Percentiles rank a stretch among this genome's conserved stretches.
Conservation (phyloP, 1,284 basidiomycete genomes). For the Ustilago trichophora region DNA sequence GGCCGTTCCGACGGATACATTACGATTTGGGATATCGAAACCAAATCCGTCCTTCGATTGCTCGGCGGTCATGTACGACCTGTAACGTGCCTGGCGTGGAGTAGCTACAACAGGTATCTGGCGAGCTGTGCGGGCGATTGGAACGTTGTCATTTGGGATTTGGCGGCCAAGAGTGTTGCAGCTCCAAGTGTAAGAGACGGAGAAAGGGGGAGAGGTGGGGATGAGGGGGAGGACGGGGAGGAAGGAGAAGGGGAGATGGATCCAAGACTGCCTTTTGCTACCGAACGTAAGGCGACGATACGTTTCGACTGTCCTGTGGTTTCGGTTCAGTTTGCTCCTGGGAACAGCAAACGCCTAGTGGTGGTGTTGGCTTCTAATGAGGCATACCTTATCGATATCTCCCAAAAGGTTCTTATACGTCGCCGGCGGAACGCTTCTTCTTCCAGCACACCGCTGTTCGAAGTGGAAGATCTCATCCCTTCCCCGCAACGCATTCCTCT, state of each 20-base stretch:
- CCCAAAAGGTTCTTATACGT: constrained; percentile 10
- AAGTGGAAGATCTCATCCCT: too few relatives aligned
- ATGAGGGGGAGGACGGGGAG: too few relatives aligned
- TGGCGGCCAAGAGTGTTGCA: constrained; percentile 71
- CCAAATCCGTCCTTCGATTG: constrained; percentile 79
- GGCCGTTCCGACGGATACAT: constrained; percentile 84
- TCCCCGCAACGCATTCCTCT: too few relatives aligned
- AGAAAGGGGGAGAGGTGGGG: too few relatives aligned
- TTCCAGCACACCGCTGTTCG: too few relatives aligned
- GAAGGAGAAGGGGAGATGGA: neutral
- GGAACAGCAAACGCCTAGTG: constrained; percentile 70
- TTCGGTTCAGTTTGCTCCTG: constrained; percentile 85
- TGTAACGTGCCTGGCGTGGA: constrained; percentile 85
- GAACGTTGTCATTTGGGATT: constrained; percentile 93
- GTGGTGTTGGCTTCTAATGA: constrained; percentile 55
- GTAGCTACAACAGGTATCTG: constrained; percentile 85
- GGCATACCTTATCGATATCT: constrained; percentile 47
- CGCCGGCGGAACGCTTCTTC: too few relatives aligned
- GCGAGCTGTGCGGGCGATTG: constrained; percentile 89
- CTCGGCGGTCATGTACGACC: constrained; percentile 85
- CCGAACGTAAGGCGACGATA: constrained; percentile 71
- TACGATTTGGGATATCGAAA: constrained; percentile 90
- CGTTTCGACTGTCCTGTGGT: constrained; percentile 88
- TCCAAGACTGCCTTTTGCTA: constrained; percentile 35
- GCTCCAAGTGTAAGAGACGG: too few relatives aligned